Evolutionary conservation across 2,329 filamentous ascomycete species (phyloP), one percentile per base, ranked within the genome.

Genomic region (Trichoderma pleuroti): DNA sequence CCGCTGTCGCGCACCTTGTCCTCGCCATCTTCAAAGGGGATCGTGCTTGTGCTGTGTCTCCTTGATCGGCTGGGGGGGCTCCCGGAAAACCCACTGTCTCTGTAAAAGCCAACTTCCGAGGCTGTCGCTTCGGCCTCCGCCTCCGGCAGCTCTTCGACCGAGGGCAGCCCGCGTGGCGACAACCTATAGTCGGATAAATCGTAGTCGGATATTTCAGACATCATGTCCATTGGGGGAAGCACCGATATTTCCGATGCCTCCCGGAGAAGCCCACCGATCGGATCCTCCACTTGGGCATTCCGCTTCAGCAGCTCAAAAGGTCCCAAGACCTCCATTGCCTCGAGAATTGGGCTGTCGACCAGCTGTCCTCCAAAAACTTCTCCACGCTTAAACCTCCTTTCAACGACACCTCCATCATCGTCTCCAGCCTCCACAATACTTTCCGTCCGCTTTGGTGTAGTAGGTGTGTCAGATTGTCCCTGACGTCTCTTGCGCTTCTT

Each of bases 1-100:
- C 89, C 84, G 30, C 86, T 87, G 77, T 88, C 90, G 75, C 90
- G 87, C 56, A 85, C 83, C 62, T 82, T 79, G 34, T 78, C 75
- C 34, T 82, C 79, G 24, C 81, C 77, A 14, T 78, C 68, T 36
- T 28, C 77, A 1, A 75, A 70, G 7, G 39, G 56, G 9, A 68
- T 52, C 30, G 66, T 68, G 39, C 28, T 68, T 64, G 78, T 77
- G 73, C 78, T 83, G 68, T 78, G 77, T 65, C 81, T 79, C 60
- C 77, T 78, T 65, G 80, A 79, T 49, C 80, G 77, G 54, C 79
- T 80, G 16, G 86, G 82, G 3, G 86, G 85, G 59, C 82, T 84
- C 28, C 70, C 77, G 61, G 24, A 65, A 59, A 78, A 76, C 28
- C 75, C 76, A 62, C 76, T 80, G 68, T 79, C 78, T 54, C 77